Conservation (phyloP, 2,329 filamentous ascomycete genomes). For the Aspergillus cejpii region DNA sequence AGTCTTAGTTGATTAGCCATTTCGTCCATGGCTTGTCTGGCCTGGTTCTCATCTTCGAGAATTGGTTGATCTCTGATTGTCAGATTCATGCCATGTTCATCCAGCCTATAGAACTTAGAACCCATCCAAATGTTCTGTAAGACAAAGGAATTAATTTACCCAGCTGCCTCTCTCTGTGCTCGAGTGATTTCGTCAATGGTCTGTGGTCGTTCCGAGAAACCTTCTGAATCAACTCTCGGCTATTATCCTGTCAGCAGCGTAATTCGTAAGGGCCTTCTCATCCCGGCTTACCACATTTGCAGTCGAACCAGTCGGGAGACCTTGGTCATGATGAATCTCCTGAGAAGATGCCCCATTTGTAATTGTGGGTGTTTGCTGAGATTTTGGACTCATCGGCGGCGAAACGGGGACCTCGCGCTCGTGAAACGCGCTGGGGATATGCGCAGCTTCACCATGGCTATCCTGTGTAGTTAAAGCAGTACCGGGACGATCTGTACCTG, state of each 20-base stretch:
- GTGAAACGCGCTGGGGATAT: slow-evolving; percentile 23
- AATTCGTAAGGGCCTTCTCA: background rate
- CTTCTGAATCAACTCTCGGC: slow-evolving; percentile 36
- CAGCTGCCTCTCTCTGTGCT: slow-evolving; percentile 41
- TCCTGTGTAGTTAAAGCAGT: slow-evolving; percentile 27
- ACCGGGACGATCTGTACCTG: slow-evolving; percentile 27
- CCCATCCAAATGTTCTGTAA: background rate
- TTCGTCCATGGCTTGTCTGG: slow-evolving; percentile 44
- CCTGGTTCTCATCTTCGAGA: slow-evolving; percentile 45
- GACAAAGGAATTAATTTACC: slow-evolving; percentile 23
- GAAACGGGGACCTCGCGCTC: slow-evolving; percentile 19
- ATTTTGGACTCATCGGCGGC: slow-evolving; percentile 17
- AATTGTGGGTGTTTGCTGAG: slow-evolving; percentile 15
- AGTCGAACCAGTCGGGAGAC: slow-evolving; percentile 17
- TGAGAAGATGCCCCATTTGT: slow-evolving; percentile 25
- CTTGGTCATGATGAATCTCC: slow-evolving; percentile 13
- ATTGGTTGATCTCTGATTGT: slow-evolving; percentile 47
- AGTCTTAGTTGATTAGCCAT: slow-evolving; percentile 46
- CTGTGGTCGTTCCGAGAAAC: slow-evolving; percentile 36
- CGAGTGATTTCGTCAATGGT: slow-evolving; percentile 42
- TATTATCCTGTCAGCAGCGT: slow-evolving; percentile 13
- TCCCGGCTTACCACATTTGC: slow-evolving; percentile 20
- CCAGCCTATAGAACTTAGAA: slow-evolving; percentile 28
- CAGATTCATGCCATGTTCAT: slow-evolving; percentile 42
- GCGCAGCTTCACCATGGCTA: slow-evolving; percentile 16